Evolutionary conservation across 2,329 filamentous ascomycete species (phyloP).

Genomic region (Cladosporium sp.): DNA sequence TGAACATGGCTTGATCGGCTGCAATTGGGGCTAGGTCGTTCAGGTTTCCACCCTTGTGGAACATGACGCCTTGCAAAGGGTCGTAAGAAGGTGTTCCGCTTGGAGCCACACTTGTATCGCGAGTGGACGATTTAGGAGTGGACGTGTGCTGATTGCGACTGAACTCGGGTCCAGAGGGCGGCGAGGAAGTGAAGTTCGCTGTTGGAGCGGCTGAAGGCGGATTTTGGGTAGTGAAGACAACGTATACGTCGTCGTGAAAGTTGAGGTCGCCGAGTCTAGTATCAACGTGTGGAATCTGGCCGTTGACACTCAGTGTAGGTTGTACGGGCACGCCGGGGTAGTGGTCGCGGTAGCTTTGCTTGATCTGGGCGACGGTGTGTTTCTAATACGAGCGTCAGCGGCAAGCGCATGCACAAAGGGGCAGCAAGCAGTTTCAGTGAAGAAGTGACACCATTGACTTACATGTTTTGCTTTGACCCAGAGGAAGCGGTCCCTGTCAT

Average conservation of each 20-base stretch:
- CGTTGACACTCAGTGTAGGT: not conserved
- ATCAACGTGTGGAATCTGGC: not conserved
- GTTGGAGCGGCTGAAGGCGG: not conserved
- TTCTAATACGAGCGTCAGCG: conserved; percentile 16
- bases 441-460: conserved; percentile 22
- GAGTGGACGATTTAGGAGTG: not conserved
- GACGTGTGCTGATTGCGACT: not conserved
- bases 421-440: not conserved
- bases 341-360: conserved; percentile 21
- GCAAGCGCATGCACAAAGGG: not conserved
- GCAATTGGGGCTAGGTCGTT: not conserved
- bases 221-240: conserved; percentile 8
- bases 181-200: not conserved
- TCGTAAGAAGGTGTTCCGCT: not conserved
- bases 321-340: conserved; percentile 23
- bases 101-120: not conserved
- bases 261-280: not conserved
- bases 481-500: conserved; percentile 35
- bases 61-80: not conserved
- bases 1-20: not conserved
- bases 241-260: not conserved
- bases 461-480: conserved; percentile 42
- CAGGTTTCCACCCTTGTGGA: not conserved
- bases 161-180: not conserved
- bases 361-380: conserved; percentile 22